Conservation (phyloP, 1,139 yeast genomes). For the Hemisphaericaspora lyxosophila region DNA sequence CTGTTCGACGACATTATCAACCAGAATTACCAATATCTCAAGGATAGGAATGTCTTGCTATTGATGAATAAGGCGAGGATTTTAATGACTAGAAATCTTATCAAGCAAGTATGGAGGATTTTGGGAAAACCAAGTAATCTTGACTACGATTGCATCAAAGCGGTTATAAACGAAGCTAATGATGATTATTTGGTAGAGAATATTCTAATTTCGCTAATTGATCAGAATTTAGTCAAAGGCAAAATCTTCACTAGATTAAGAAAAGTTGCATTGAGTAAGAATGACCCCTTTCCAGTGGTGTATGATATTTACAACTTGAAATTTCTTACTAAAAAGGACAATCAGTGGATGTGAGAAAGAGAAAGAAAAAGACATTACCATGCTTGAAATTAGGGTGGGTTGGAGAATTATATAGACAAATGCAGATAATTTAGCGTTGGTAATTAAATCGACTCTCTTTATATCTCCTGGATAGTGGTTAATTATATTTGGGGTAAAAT, state of each 20-base stretch:
- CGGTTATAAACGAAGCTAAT: slow-evolving; percentile 6
- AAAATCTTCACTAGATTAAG: slow-evolving; percentile 47
- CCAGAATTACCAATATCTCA: slow-evolving; percentile 35
- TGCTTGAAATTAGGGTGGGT: too few relatives aligned
- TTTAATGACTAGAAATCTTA: slow-evolving; percentile 47
- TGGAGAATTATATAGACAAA: too few relatives aligned
- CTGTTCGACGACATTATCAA: slow-evolving; percentile 31
- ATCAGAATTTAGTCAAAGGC: slow-evolving; percentile 53
- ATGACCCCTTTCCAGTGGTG: slow-evolving; percentile 50
- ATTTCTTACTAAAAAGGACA: slow-evolving; percentile 6
- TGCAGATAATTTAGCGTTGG: too few relatives aligned
- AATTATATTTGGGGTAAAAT: too few relatives aligned
- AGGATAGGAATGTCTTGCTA: slow-evolving; percentile 33
- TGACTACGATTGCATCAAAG: slow-evolving; percentile 27
- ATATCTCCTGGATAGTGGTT: too few relatives aligned
- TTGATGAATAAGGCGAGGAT: slow-evolving; percentile 34
- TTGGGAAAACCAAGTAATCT: slow-evolving; percentile 27
- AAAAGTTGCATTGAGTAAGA: slow-evolving; percentile 49
- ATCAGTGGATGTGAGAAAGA: slow-evolving; percentile 12
- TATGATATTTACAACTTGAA: slow-evolving; percentile 24
- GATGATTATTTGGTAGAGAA: slow-evolving; percentile 46
- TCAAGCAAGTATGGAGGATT: slow-evolving; percentile 35
- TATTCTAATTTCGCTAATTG: slow-evolving; percentile 48
- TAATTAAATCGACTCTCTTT: too few relatives aligned
- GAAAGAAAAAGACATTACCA: background rate